Percentiles rank a stretch among this genome's conserved stretches.
These are phyloP conservation scores for Murraya koenigii DNA, from an alignment of 345 rosid genomes.

Conservation along the genomic window DNA sequence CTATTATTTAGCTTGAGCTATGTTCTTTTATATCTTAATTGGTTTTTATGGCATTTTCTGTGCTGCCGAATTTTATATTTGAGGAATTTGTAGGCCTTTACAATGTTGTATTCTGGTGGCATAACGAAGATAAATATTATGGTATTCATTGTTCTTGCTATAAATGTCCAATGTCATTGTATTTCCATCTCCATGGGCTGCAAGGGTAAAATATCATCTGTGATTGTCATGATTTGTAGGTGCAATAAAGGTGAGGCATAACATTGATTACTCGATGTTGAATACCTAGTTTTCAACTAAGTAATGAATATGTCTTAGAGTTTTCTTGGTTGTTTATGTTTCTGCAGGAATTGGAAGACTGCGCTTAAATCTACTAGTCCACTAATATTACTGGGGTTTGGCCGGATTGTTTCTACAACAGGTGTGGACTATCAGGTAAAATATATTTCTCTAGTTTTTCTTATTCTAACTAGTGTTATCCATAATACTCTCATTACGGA, in stretches of 20 bases:
- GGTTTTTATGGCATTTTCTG: background rate
- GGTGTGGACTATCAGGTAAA: conserved; percentile 89
- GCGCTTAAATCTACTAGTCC: conserved; percentile 60
- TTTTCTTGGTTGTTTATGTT: conserved; percentile 4
- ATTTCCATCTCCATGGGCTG: background rate
- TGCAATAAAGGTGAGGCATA: background rate
- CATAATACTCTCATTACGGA: too few species aligned
- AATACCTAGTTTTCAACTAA: background rate
- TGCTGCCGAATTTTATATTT: background rate
- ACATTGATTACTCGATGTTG: background rate
- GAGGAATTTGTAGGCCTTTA: background rate
- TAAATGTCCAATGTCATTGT: background rate
- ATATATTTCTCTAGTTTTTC: conserved; percentile 3
- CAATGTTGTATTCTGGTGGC: background rate
- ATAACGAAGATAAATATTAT: background rate
- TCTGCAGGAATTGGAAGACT: conserved; percentile 56
- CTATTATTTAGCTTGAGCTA: background rate
- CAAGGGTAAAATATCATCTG: background rate
- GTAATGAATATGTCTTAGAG: background rate
- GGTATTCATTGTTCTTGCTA: background rate
- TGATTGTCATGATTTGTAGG: background rate
- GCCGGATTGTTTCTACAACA: conserved; percentile 63
- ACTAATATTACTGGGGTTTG: conserved; percentile 66
- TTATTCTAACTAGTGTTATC: background rate
- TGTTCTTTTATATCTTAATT: background rate